Conservation (phyloP, 345 rosid species). For the Pugionium dolabratum region DNA sequence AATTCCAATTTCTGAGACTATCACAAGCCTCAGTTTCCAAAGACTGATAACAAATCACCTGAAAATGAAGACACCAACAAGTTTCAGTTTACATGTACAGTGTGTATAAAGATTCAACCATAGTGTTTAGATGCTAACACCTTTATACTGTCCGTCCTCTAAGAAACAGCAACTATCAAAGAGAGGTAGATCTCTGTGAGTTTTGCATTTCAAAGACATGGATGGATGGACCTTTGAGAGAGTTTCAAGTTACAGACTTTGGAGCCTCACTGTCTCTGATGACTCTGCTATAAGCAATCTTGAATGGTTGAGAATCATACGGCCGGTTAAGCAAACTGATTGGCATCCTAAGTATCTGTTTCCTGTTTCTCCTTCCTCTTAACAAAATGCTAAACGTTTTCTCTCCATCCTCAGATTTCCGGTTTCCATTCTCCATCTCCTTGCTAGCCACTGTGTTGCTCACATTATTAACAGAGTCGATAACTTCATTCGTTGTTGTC, state of each 20-base stretch:
- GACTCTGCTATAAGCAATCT: slow-evolving; percentile 70
- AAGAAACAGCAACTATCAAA: slow-evolving; percentile 29
- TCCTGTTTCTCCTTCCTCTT: slow-evolving; percentile 83
- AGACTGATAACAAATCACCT: slow-evolving; percentile 28
- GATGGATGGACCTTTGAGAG: slow-evolving; percentile 5
- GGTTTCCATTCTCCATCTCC: slow-evolving; percentile 47
- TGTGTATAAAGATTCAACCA: background rate
- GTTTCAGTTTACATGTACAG: background rate
- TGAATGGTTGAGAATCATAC: slow-evolving; percentile 86
- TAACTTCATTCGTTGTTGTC: slow-evolving; percentile 16
- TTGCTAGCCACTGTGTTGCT: slow-evolving; percentile 36
- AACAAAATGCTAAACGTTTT: slow-evolving; percentile 87
- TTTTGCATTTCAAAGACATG: background rate
- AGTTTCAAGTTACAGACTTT: slow-evolving; percentile 45
- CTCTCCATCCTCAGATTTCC: slow-evolving; percentile 55
- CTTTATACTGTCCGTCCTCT: slow-evolving; percentile 23
- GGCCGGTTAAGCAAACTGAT: slow-evolving; percentile 87
- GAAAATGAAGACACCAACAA: slow-evolving; percentile 18
- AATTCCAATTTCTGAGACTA: slow-evolving; percentile 24
- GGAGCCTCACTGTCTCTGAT: slow-evolving; percentile 79
- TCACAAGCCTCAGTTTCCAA: slow-evolving; percentile 33
- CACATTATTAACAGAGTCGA: slow-evolving; percentile 39
- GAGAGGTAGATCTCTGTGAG: slow-evolving; percentile 16
- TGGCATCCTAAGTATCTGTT: slow-evolving; percentile 91
- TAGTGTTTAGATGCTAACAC: slow-evolving; percentile 32